Conservation (phyloP, 2,329 filamentous ascomycete genomes). For the Macroventuria anomochaeta region DNA sequence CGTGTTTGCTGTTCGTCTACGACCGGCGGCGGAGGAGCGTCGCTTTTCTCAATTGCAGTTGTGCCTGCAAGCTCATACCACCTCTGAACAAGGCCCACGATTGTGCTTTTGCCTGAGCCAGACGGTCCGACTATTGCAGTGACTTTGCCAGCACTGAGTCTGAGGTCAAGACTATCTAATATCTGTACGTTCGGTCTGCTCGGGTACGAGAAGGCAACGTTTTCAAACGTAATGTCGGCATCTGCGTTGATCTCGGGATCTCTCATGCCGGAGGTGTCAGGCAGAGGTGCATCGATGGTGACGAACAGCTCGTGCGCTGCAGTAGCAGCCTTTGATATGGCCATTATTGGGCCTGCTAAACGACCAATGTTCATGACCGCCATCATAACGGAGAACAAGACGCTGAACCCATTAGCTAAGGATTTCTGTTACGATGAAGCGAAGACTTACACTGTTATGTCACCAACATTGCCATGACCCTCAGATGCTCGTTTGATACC, state of each 20-base stretch:
- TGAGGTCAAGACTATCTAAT: conserved; percentile 64
- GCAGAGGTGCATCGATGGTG: conserved; percentile 44
- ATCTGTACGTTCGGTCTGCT: conserved; percentile 67
- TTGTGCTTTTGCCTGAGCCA: conserved; percentile 76
- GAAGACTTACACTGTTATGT: conserved; percentile 41
- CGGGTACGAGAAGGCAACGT: conserved; percentile 49
- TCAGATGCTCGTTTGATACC: conserved; percentile 45
- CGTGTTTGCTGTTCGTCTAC: conserved; percentile 12
- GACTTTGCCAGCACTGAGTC: conserved; percentile 68
- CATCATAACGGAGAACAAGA: conserved; percentile 50
- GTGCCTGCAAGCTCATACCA: conserved; percentile 67
- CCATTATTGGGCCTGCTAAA: conserved; percentile 41
- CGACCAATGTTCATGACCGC: conserved; percentile 44
- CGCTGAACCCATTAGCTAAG: conserved; percentile 23
- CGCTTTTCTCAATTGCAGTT: conserved; percentile 16
- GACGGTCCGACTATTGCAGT: conserved; percentile 78
- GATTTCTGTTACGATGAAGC: no score
- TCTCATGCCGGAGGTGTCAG: conserved; percentile 39
- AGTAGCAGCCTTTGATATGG: conserved; percentile 43
- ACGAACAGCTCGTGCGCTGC: conserved; percentile 47
- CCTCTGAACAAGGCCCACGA: conserved; percentile 72
- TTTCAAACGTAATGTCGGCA: conserved; percentile 43
- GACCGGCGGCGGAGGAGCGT: conserved; percentile 4
- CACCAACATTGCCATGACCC: conserved; percentile 39
- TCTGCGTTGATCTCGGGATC: conserved; percentile 46